These are phyloP conservation scores for Suhomyces atakaporum DNA, from an alignment of 1,139 yeast species.

Conservation along the genomic window DNA sequence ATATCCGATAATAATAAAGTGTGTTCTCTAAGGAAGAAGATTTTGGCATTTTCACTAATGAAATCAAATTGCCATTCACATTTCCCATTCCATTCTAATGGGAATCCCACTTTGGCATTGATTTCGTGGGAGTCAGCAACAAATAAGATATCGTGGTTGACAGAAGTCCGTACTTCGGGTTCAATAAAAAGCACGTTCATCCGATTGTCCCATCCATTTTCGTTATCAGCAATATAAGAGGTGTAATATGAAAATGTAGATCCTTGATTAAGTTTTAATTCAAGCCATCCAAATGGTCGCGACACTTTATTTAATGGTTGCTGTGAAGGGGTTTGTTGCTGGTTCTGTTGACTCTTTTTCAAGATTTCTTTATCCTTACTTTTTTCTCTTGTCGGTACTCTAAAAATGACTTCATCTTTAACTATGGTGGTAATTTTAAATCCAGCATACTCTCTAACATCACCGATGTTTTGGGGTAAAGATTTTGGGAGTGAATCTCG, in stretches of 20 bases:
- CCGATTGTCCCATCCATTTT: conserved; percentile 60
- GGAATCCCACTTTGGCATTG: conserved; percentile 62
- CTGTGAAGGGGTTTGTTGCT: conserved; percentile 9
- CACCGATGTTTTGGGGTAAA: conserved; percentile 45
- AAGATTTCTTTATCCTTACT: conserved; percentile 63
- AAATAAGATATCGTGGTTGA: conserved; percentile 81
- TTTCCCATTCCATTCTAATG: conserved; percentile 79
- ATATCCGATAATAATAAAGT: conserved; percentile 72
- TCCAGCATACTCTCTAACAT: conserved; percentile 54
- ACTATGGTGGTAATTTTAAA: conserved; percentile 56
- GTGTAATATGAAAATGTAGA: conserved; percentile 51
- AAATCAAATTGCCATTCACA: conserved; percentile 67
- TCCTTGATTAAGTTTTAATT: conserved; percentile 58
- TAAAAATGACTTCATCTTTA: conserved; percentile 66
- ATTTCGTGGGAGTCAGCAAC: conserved; percentile 62
- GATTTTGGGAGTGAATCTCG: conserved; percentile 55
- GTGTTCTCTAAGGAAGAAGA: conserved; percentile 84
- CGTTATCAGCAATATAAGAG: conserved; percentile 53
- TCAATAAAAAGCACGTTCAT: conserved; percentile 50
- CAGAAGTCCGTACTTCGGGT: conserved; percentile 77
- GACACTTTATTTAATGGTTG: conserved; percentile 26
- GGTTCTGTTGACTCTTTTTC: conserved; percentile 12
- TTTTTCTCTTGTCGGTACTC: conserved; percentile 81
- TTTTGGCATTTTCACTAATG: conserved; percentile 51
- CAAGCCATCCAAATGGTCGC: conserved; percentile 91